Percentiles rank a stretch among this genome's conserved stretches.
Conservation (phyloP, 345 rosid genomes). For the Eutrema japonicum region DNA sequence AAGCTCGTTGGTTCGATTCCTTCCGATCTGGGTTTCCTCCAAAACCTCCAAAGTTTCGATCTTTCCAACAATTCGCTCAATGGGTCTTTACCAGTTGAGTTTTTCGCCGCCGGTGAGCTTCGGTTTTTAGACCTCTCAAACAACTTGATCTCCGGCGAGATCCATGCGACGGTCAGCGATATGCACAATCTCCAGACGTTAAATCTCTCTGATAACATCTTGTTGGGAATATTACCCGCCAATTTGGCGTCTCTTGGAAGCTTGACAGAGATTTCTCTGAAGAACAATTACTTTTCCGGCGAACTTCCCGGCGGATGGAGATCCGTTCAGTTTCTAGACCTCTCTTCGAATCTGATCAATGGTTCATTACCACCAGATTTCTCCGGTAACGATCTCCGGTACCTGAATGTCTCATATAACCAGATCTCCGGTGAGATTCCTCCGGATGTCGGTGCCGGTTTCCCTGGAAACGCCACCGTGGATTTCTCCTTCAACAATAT, state of each 20-base stretch:
- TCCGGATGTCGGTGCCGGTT: conserved; percentile 45
- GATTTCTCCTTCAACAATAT: conserved; percentile 85
- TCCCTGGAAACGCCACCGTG: conserved; percentile 58
- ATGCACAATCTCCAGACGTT: conserved; percentile 34
- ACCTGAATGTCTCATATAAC: conserved; percentile 74
- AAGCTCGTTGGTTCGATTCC: conserved; percentile 78
- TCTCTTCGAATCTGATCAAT: conserved; percentile 75
- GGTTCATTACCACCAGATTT: conserved; percentile 76
- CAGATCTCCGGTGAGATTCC: conserved; percentile 69
- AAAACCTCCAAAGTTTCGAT: conserved; percentile 63
- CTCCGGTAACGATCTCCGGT: conserved; percentile 58
- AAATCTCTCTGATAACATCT: conserved; percentile 43
- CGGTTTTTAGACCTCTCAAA: conserved; percentile 73
- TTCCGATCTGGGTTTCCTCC: conserved; percentile 65
- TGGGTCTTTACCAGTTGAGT: conserved; percentile 65
- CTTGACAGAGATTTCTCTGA: conserved; percentile 61
- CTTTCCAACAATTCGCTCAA: conserved; percentile 86
- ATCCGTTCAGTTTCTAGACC: conserved; percentile 61
- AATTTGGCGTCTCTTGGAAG: conserved; percentile 50
- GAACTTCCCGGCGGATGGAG: conserved; percentile 58
- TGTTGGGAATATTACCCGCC: conserved; percentile 32
- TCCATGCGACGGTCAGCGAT: conserved; percentile 50
- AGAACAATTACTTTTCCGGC: conserved; percentile 67
- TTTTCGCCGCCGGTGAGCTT: conserved; percentile 62
- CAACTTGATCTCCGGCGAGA: conserved; percentile 71